Conservation (phyloP, 2,329 filamentous ascomycete genomes). For the Pestalotiopsis fici region DNA sequence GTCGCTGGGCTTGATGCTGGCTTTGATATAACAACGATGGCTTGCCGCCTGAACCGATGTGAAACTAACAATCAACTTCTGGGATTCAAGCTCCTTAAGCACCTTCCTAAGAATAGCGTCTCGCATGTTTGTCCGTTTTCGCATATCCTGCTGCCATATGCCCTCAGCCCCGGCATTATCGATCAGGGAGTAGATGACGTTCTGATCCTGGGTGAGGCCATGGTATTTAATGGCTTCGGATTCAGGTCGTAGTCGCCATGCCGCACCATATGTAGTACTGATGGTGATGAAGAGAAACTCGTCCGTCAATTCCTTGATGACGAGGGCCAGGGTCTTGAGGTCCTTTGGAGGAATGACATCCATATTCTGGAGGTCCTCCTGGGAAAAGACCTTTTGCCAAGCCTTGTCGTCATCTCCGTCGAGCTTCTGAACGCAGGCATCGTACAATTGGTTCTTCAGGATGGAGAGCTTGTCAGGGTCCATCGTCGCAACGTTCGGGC, state of each 20-base stretch:
- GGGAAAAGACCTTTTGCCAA: slow-evolving; percentile 51
- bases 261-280: slow-evolving; percentile 42
- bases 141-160: slow-evolving; percentile 88
- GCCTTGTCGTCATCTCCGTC: slow-evolving; percentile 43
- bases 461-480: slow-evolving; percentile 30
- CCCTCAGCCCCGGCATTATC: slow-evolving; percentile 83
- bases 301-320: slow-evolving; percentile 59
- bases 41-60: slow-evolving; percentile 89
- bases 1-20: slow-evolving; percentile 80
- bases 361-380: slow-evolving; percentile 58
- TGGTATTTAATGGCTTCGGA: slow-evolving; percentile 63
- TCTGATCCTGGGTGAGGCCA: slow-evolving; percentile 66
- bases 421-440: slow-evolving; percentile 49
- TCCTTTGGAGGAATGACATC: slow-evolving; percentile 59
- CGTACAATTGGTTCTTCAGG: slow-evolving; percentile 59
- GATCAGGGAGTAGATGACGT: slow-evolving; percentile 85
- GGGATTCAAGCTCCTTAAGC: slow-evolving; percentile 77
- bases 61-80: slow-evolving; percentile 80
- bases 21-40: slow-evolving; percentile 95
- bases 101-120: slow-evolving; percentile 79
- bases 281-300: slow-evolving; percentile 61
- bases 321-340: slow-evolving; percentile 52
- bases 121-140: slow-evolving; percentile 78
- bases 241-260: slow-evolving; percentile 60
- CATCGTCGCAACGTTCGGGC: slow-evolving; percentile 21